A percentile compares a stretch with the other conserved stretches of the same genome.
Evolutionary conservation across 2,329 filamentous ascomycete species (phyloP).

Genomic region (Alternaria panax): DNA sequence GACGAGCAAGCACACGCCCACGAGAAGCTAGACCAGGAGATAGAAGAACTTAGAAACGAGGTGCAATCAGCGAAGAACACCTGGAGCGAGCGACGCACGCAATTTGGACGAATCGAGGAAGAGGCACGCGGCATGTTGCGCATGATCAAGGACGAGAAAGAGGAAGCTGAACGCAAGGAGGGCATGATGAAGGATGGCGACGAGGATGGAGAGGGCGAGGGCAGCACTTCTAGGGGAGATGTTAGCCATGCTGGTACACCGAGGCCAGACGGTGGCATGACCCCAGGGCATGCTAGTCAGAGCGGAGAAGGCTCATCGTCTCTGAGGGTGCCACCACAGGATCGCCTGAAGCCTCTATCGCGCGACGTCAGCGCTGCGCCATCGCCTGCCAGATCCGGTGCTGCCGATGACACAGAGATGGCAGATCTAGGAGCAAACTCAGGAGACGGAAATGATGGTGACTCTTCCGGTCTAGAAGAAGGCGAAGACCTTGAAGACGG

Average conservation of each 20-base stretch:
- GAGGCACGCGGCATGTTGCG: constrained; percentile 87
- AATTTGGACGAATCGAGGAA: constrained; percentile 88
- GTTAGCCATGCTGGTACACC: constrained; percentile 56
- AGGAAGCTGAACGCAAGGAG: constrained; percentile 87
- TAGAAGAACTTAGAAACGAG: constrained; percentile 84
- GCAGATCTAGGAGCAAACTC: constrained; percentile 33
- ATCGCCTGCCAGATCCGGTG: constrained; percentile 36
- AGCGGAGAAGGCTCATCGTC: constrained; percentile 37
- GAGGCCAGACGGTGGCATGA: constrained; percentile 51
- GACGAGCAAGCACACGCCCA: constrained; percentile 82
- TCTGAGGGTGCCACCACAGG: constrained; percentile 42
- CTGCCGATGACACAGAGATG: constrained; percentile 42
- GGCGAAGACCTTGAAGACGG: constrained; percentile 44
- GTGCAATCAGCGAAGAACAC: constrained; percentile 80
- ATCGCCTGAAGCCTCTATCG: constrained; percentile 43
- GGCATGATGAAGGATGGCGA: constrained; percentile 61
- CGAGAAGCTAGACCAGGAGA: constrained; percentile 85
- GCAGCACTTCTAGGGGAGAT: constrained; percentile 46
- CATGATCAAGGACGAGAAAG: constrained; percentile 92
- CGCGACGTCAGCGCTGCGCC: constrained; percentile 35
- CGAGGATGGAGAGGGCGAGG: constrained; percentile 52
- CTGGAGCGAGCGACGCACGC: constrained; percentile 83
- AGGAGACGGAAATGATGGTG: constrained; percentile 35
- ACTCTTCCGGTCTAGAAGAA: constrained; percentile 45
- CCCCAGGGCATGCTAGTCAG: constrained; percentile 49